phyloP scores from a whole-genome alignment of 176 grass and related monocot genomes.

The Rhynchospora pubera region DNA sequence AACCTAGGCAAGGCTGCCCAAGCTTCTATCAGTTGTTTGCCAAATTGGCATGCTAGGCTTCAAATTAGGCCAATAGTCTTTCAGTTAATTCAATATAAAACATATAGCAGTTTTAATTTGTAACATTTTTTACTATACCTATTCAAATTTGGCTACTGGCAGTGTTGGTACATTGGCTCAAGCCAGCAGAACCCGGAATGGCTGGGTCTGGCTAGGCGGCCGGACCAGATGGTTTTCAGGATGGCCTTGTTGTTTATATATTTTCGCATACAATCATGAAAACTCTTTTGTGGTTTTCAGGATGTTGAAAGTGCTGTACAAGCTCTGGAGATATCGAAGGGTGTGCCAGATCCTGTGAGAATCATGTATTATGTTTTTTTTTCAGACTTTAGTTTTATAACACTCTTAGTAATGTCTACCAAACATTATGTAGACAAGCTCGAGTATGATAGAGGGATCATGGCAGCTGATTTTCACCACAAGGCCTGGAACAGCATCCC shows the following conservation, averaged over 20 bases:
- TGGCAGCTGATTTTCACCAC: slow-evolving; percentile 97
- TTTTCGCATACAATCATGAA: background rate
- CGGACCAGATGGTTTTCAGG: background rate
- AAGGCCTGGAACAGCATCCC: slow-evolving; percentile 91
- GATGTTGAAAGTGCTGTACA: slow-evolving; percentile 64
- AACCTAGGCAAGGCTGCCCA: no score
- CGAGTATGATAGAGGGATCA: slow-evolving; percentile 76
- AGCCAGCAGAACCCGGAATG: background rate
- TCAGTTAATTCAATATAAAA: background rate
- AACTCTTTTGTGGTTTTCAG: slow-evolving; percentile 25
- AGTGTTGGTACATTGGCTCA: background rate
- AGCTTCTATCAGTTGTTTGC: no score
- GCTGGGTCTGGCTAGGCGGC: background rate
- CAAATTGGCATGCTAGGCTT: no score
- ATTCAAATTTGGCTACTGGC: background rate
- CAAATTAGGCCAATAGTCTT: background rate
- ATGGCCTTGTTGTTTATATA: background rate
- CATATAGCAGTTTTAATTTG: no score
- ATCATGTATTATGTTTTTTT: background rate
- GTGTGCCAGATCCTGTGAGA: slow-evolving; percentile 66
- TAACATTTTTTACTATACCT: background rate
- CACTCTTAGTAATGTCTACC: slow-evolving; percentile 9
- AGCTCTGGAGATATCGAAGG: slow-evolving; percentile 50
- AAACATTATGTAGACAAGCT: slow-evolving; percentile 51
- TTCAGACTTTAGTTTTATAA: background rate